Conservation (phyloP, 257 asterid genomes). For the Solanum piurae region DNA sequence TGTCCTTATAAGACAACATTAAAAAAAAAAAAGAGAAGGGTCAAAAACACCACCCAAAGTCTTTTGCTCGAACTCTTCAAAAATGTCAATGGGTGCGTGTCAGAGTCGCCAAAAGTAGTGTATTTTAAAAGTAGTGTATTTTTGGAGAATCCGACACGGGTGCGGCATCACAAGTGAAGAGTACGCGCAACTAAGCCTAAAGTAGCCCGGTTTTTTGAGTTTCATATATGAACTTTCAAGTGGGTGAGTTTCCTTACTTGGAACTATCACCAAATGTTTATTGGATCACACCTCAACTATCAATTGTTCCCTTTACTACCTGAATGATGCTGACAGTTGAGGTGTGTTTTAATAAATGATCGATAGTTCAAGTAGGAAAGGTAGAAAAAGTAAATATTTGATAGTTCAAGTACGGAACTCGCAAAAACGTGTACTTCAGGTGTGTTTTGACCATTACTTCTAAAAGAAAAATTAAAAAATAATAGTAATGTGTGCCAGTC, state of each 20-base stretch:
- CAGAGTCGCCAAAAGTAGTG: background rate
- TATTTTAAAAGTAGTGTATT: too few relatives aligned
- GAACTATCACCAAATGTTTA: background rate
- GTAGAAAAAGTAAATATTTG: background rate
- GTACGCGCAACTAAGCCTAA: background rate
- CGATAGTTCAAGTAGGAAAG: background rate
- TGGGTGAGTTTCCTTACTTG: background rate
- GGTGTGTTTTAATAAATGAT: background rate
- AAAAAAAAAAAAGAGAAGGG: background rate
- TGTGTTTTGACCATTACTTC: background rate
- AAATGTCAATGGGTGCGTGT: background rate
- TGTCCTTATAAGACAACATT: background rate
- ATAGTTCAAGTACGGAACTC: background rate
- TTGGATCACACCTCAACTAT: background rate
- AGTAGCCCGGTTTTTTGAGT: background rate
- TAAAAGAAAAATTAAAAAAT: background rate
- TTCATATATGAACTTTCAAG: background rate
- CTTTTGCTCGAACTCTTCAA: background rate
- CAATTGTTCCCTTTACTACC: background rate
- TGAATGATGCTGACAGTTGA: background rate
- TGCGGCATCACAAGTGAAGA: background rate
- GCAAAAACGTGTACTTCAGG: background rate
- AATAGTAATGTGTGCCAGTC: background rate
- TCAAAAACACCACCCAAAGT: background rate
- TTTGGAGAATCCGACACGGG: background rate